These are phyloP conservation scores for Baudoinia panamericana DNA, from an alignment of 495 filamentous ascomycete species.

Conservation along the genomic window DNA sequence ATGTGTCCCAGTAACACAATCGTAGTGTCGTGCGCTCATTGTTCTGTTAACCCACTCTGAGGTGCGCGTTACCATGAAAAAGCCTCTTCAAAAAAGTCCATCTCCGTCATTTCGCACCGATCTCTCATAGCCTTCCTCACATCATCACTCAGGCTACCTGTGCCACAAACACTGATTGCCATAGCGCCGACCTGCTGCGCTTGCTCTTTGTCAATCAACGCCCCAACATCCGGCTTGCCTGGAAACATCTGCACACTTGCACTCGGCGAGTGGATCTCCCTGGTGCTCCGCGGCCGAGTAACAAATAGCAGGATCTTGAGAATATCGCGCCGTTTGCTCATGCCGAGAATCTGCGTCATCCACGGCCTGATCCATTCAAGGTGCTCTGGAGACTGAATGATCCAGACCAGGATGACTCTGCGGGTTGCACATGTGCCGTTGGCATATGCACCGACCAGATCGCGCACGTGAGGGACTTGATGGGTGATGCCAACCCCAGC, in stretches of 20 bases:
- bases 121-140: slow-evolving; percentile 60
- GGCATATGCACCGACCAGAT: slow-evolving; percentile 60
- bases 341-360: slow-evolving; percentile 75
- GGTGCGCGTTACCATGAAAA: slow-evolving; percentile 59
- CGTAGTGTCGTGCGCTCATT: not conserved
- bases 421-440: slow-evolving; percentile 66
- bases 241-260: slow-evolving; percentile 73
- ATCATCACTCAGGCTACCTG: slow-evolving; percentile 70
- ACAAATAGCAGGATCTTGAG: slow-evolving; percentile 79
- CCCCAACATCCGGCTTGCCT: slow-evolving; percentile 67
- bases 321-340: slow-evolving; percentile 64
- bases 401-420: slow-evolving; percentile 73
- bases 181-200: slow-evolving; percentile 70
- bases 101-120: slow-evolving; percentile 45
- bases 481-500: slow-evolving; percentile 92
- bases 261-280: slow-evolving; percentile 56
- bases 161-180: slow-evolving; percentile 82
- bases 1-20: not conserved
- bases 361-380: slow-evolving; percentile 87
- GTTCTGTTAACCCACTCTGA: not conserved
- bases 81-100: slow-evolving; percentile 79
- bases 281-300: slow-evolving; percentile 61
- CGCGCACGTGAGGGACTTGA: slow-evolving; percentile 75
- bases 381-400: slow-evolving; percentile 73
- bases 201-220: slow-evolving; percentile 63